Base-by-base conservation (phyloP, 1,284 basidiomycete genomes). In the Leccinum holopus region DNA sequence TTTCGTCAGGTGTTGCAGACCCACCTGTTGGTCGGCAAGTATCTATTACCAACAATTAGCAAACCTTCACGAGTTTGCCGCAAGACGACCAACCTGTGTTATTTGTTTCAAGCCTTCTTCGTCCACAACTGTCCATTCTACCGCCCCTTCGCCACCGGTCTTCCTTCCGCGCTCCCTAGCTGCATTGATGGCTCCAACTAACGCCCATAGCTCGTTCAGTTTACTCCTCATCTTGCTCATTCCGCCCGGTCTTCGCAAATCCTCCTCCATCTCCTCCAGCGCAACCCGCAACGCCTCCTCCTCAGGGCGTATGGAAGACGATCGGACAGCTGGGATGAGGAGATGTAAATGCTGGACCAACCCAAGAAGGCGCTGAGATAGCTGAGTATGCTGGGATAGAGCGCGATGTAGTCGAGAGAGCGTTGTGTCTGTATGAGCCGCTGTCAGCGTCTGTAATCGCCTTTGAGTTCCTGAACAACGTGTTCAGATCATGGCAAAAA, bases 71-170 rank as follows among this genome's bases (percentile, higher is more conserved):
- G 3, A 11, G 2, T 18, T 12, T 25, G 8, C 25, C 5, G 18
- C 25, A 41, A 28, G 30, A 52, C 52, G 57, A 74, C 80, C 49
- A 68, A 92, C 92, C 81, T 90, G 86, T 14, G 88, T 82, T 63
- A 96, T 86, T 71, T 90, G 86, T 33, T 85, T 82, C 66, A 95
- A 77, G 1, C 91, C 90, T 11, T 91, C 91, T 68, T 93, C 90
- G 73, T 96, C 93, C 3, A 91, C 89, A 21, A 93, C 90, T 8
- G 89, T 84, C 94, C 94, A 95, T 66, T 87, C 89, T 56, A 82
- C 80, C 39, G 55, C 52, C 7, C 70, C 69, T 41, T 75, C 75
- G 32, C 71, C 72, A 0, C 80, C 81, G 3, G 77, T 80, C 59
- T 76, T 81, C 66, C 80, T 75, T 61, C 80, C 84, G 60, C 82